Percentiles rank a stretch among this genome's conserved stretches.
These are phyloP conservation scores for Lecanosticta acicola DNA, from an alignment of 2,329 filamentous ascomycete genomes.

Conservation along the genomic window DNA sequence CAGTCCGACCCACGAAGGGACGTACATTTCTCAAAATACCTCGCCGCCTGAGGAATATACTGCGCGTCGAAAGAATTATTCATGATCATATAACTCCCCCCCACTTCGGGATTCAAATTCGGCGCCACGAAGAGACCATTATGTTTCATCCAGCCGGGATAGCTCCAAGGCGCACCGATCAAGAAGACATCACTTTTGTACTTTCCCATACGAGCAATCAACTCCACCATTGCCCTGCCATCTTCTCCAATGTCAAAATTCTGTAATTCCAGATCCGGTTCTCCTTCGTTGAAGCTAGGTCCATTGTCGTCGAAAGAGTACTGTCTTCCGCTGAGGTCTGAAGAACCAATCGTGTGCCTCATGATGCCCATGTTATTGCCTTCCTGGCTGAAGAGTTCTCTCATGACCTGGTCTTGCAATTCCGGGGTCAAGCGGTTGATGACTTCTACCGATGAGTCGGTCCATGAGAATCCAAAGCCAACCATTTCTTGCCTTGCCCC, in stretches of 20 bases:
- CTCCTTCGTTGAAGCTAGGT: conserved; percentile 28
- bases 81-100: conserved; percentile 11
- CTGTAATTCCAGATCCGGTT: conserved; percentile 30
- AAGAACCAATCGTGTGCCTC: conserved; percentile 38
- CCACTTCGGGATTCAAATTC: conserved; percentile 13
- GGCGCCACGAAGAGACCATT: conserved; percentile 31
- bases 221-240: conserved; percentile 35
- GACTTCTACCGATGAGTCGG: conserved; percentile 35
- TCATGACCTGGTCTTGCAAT: conserved; percentile 29
- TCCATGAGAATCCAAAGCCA: conserved; percentile 39
- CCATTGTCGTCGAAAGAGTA: conserved; percentile 38
- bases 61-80: conserved; percentile 35
- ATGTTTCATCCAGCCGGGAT: conserved; percentile 39
- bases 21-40: conserved; percentile 36
- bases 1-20: too few relatives aligned
- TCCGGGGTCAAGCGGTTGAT: conserved; percentile 32
- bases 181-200: conserved; percentile 34
- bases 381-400: conserved; percentile 31
- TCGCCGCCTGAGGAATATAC: conserved; percentile 31
- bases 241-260: conserved; percentile 32
- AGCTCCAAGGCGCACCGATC: conserved; percentile 36
- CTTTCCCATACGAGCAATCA: conserved; percentile 35
- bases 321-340: conserved; percentile 31
- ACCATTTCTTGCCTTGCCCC: conserved; percentile 24
- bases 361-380: conserved; percentile 37